Conservation (phyloP, 2,329 filamentous ascomycete genomes). For the Geosmithia flava region DNA sequence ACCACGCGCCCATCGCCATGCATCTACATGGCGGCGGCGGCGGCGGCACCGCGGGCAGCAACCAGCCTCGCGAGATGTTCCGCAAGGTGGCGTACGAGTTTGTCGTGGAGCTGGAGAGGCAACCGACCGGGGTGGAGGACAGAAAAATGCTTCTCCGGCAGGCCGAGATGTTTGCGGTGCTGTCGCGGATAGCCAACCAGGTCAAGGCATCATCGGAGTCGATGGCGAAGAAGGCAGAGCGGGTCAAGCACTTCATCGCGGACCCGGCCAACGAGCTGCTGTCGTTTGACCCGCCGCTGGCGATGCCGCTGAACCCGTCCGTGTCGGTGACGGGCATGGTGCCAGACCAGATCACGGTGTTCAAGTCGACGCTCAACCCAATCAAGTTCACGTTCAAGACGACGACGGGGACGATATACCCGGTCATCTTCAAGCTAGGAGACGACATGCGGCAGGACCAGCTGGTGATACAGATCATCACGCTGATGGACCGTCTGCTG, state of each 20-base stretch:
- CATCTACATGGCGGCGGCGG: slow-evolving; percentile 18
- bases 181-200: slow-evolving; percentile 82
- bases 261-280: slow-evolving; percentile 86
- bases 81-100: slow-evolving; percentile 92
- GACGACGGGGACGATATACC: slow-evolving; percentile 62
- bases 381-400: slow-evolving; percentile 89
- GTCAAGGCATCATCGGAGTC: slow-evolving; percentile 71
- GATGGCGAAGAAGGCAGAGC: slow-evolving; percentile 68
- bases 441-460: slow-evolving; percentile 96
- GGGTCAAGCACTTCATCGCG: slow-evolving; percentile 69
- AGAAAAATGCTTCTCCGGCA: slow-evolving; percentile 72
- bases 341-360: slow-evolving; percentile 77
- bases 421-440: slow-evolving; percentile 93
- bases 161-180: slow-evolving; percentile 75
- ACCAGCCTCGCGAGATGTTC: slow-evolving; percentile 57
- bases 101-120: slow-evolving; percentile 73
- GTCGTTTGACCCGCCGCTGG: slow-evolving; percentile 72
- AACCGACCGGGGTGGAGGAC: slow-evolving; percentile 56
- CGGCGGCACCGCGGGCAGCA: too few species aligned
- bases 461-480: slow-evolving; percentile 93
- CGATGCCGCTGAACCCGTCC: slow-evolving; percentile 78
- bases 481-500: slow-evolving; percentile 89
- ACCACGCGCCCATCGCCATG: slow-evolving; percentile 18
- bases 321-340: slow-evolving; percentile 68
- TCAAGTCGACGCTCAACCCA: slow-evolving; percentile 89